These are phyloP conservation scores for Cladosporium colombiae DNA, from an alignment of 2,329 filamentous ascomycete species.

Conservation along the genomic window DNA sequence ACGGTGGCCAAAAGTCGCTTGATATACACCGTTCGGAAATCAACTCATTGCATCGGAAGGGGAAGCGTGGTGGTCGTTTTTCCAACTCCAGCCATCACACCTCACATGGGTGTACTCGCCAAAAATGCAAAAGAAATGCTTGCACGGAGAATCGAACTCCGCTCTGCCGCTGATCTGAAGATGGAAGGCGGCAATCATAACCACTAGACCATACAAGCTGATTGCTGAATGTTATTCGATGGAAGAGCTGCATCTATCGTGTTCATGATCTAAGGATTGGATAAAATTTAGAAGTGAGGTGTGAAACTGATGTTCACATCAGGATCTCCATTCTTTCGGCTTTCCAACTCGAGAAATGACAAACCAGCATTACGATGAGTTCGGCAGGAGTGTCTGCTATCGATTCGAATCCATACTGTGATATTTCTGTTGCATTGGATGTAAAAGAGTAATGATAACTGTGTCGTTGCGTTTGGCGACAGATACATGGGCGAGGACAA, in stretches of 20 bases:
- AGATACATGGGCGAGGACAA: not conserved
- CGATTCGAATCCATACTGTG: not conserved
- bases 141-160: conserved; percentile 22
- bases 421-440: not conserved
- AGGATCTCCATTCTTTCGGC: not conserved
- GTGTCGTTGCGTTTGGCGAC: not conserved
- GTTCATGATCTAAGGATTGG: too few species aligned
- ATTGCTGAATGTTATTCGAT: too few species aligned
- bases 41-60: too few species aligned
- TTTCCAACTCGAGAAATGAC: not conserved
- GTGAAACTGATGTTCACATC: not conserved
- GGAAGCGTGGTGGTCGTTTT: not conserved
- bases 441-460: not conserved
- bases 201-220: conserved; percentile 21
- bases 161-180: conserved; percentile 19
- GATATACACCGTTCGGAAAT: too few species aligned
- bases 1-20: too few species aligned
- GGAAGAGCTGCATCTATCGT: too few species aligned
- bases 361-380: not conserved
- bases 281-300: too few species aligned
- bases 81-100: not conserved
- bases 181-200: conserved; percentile 25
- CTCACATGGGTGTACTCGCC: not conserved
- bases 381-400: not conserved
- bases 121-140: not conserved